These are phyloP conservation scores for Auricularia auricula-judae DNA, from an alignment of 768 basidiomycete genomes.

Conservation along the genomic window DNA sequence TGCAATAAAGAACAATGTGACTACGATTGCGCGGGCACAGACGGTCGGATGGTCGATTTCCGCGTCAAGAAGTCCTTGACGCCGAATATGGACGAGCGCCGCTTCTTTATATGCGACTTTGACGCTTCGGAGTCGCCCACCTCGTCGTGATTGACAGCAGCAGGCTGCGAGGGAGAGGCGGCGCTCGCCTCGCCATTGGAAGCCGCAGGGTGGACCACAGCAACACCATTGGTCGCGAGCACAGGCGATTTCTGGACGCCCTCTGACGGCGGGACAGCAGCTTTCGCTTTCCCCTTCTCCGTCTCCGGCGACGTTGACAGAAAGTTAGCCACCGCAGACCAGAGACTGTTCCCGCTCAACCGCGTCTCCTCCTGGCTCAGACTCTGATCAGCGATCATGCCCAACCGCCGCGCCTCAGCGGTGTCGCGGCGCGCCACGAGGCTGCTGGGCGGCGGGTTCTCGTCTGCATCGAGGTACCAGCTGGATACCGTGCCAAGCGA, in stretches of 20 bases:
- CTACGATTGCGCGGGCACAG: background rate
- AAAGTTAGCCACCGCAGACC: slow-evolving; percentile 55
- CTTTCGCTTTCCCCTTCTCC: slow-evolving; percentile 16
- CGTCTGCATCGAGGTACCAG: slow-evolving; percentile 72
- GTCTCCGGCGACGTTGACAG: slow-evolving; percentile 44
- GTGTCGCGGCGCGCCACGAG: slow-evolving; percentile 88
- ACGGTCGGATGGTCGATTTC: background rate
- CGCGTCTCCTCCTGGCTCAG: slow-evolving; percentile 45
- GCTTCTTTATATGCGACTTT: background rate
- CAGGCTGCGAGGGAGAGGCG: background rate
- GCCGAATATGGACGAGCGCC: background rate
- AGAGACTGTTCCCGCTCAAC: slow-evolving; percentile 60
- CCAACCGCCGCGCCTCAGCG: slow-evolving; percentile 60
- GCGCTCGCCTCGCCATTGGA: background rate
- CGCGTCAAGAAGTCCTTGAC: background rate
- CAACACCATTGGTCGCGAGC: background rate
- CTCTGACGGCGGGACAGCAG: background rate
- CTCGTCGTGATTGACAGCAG: background rate
- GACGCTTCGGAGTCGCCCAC: background rate
- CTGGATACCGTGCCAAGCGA: slow-evolving; percentile 66
- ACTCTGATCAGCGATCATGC: slow-evolving; percentile 60
- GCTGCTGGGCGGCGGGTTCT: slow-evolving; percentile 83
- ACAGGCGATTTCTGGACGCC: background rate
- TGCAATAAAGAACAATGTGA: no score
- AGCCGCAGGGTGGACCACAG: background rate